Conservation (phyloP, 495 filamentous ascomycete genomes). For the Penicillium parvum region DNA sequence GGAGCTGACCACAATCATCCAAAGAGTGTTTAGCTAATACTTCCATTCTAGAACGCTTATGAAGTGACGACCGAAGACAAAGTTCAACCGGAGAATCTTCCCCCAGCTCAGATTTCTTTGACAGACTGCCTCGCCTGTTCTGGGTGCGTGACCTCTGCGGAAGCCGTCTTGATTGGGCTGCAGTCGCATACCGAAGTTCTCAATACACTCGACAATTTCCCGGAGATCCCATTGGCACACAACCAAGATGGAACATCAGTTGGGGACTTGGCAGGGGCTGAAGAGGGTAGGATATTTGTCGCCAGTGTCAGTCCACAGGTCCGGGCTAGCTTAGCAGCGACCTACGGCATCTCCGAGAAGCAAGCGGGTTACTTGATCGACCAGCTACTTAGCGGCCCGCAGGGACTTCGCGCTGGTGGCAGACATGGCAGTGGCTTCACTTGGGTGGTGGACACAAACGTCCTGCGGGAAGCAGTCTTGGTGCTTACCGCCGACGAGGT, state of each 20-base stretch:
- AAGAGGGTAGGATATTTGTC: conserved; percentile 68
- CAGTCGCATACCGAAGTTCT: conserved; percentile 92
- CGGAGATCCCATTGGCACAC: conserved; percentile 38
- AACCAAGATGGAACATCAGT: conserved; percentile 22
- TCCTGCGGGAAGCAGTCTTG: conserved; percentile 69
- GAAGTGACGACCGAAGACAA: conserved; percentile 93
- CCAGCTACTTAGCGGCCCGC: conserved; percentile 67
- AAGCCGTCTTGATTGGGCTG: conserved; percentile 87
- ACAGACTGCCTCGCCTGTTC: conserved; percentile 98
- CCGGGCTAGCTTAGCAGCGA: conserved; percentile 79
- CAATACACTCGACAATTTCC: conserved; percentile 66
- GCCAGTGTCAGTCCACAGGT: conserved; percentile 90
- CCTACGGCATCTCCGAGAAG: conserved; percentile 64
- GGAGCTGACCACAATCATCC: neutral
- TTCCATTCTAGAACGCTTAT: conserved; percentile 55
- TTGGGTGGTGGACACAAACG: conserved; percentile 84
- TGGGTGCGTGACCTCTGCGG: conserved; percentile 94
- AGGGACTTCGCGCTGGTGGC: conserved; percentile 65
- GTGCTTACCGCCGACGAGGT: conserved; percentile 80
- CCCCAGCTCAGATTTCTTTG: conserved; percentile 82
- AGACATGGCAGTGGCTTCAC: conserved; percentile 71
- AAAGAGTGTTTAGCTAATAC: conserved; percentile 15
- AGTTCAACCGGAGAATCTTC: conserved; percentile 50
- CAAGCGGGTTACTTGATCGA: conserved; percentile 78
- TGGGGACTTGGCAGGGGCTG: conserved; percentile 22